Evolutionary conservation across 768 basidiomycete genomes (phyloP).

Genomic region (Kwoniella pini): DNA sequence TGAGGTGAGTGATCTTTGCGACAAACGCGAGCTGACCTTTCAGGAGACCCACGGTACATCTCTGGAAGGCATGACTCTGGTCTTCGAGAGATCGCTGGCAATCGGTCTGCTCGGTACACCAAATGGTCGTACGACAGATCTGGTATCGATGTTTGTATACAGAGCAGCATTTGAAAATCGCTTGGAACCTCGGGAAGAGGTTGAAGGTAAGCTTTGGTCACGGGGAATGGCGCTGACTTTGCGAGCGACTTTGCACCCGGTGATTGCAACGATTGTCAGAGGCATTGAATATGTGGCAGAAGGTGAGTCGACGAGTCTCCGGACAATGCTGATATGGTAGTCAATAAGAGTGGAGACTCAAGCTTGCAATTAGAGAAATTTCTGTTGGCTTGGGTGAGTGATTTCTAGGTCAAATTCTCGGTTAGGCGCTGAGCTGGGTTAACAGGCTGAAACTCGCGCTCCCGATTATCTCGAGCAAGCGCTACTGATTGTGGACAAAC

Average conservation of each 20-base stretch:
- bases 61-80: constrained; percentile 8
- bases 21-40: not conserved
- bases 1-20: constrained; percentile 28
- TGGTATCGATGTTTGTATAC: constrained; percentile 25
- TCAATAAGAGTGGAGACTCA: constrained; percentile 69
- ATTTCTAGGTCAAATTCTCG: constrained; percentile 1
- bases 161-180: constrained; percentile 32
- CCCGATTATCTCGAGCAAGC: constrained; percentile 57
- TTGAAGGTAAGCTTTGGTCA: constrained; percentile 4
- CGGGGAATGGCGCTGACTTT: not conserved
- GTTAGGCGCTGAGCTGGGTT: not conserved
- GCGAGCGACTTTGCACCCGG: constrained; percentile 22
- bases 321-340: constrained; percentile 54
- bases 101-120: constrained; percentile 31
- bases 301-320: constrained; percentile 23
- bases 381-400: constrained; percentile 70
- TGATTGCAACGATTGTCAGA: constrained; percentile 28
- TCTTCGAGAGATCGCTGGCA: constrained; percentile 29
- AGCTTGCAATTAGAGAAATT: constrained; percentile 80
- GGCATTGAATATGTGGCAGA: constrained; percentile 31
- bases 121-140: constrained; percentile 17
- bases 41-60: constrained; percentile 23
- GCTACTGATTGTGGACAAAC: constrained; percentile 54
- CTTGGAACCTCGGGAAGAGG: constrained; percentile 7
- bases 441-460: constrained; percentile 28